Conservation (phyloP, 2,329 filamentous ascomycete species). For the Chalaropsis thielavioides region DNA sequence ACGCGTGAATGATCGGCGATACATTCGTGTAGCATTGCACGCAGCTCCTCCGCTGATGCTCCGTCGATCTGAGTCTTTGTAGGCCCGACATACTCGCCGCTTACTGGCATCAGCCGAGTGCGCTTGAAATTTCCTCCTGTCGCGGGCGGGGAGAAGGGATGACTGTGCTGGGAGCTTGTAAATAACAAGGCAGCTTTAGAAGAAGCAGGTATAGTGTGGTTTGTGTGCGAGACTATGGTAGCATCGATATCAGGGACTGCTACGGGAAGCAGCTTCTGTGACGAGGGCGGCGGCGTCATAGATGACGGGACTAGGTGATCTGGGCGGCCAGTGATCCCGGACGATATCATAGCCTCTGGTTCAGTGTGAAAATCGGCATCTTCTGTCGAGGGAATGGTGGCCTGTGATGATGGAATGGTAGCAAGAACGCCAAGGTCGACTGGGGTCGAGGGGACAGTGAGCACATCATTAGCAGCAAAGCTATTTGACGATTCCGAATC, state of each 20-base stretch:
- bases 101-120: constrained; percentile 18
- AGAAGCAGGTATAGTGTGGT: constrained; percentile 18
- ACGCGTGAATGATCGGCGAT: constrained; percentile 43
- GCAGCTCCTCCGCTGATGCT: constrained; percentile 41
- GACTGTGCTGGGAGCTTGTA: constrained; percentile 31
- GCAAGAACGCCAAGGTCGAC: constrained; percentile 6
- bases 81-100: constrained; percentile 34
- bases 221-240: not conserved
- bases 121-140: constrained; percentile 24
- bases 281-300: constrained; percentile 43
- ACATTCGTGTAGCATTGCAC: constrained; percentile 39
- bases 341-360: constrained; percentile 34
- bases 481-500: constrained; percentile 7
- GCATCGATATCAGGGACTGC: constrained; percentile 7
- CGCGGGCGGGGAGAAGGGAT: constrained; percentile 40
- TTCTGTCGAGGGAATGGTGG: constrained; percentile 44
- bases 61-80: constrained; percentile 36
- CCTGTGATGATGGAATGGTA: constrained; percentile 29
- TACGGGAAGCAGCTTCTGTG: constrained; percentile 20
- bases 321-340: constrained; percentile 34
- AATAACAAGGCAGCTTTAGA: constrained; percentile 21
- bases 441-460: constrained; percentile 4
- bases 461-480: not conserved
- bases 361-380: constrained; percentile 38
- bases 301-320: constrained; percentile 40